Evolutionary conservation across 352 stramenopile species (phyloP), one percentile per base, ranked within the genome.

Genomic region (Globisporangium nagaii): DNA sequence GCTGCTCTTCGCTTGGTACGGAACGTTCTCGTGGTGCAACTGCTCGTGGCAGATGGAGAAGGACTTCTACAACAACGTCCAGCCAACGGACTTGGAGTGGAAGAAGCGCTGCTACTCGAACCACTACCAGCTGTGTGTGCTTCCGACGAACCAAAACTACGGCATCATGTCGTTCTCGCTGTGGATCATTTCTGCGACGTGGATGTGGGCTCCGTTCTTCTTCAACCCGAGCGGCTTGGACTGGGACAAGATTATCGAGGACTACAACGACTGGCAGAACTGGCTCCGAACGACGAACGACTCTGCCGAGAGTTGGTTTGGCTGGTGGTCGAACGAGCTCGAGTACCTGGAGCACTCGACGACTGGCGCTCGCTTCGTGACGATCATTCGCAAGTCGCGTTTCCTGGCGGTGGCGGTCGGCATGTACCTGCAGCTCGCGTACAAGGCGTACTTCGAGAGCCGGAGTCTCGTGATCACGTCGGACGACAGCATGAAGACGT

Each of bases 171-270:
- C 96, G 36, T 99, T 97, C 82, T 98, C 95, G 27, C 67, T 99
- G 42, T 92, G 81, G 65, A 88, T 99, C 35, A 97, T 98, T 49
- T 93, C 90, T 72, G 79, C 71, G 19, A 93, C 82, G 20, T 95
- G 82, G 82, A 79, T 93, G 68, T 93, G 82, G 82, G 79, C 76
- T 6, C 84, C 84, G 34, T 93, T 95, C 70, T 83, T 95, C 65
- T 95, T 99, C 68, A 99, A 99, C 66, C 96, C 96, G 22, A 94
- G 98, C 34, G 97, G 94, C 30, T 88, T 99, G 53, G 96, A 99
- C 58, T 99, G 96, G 95, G 91, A 97, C 70, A 96, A 98, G 67
- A 86, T 98, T 32, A 88, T 89, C 27, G 78, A 90, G 19, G 96
- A 99, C 75, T 98, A 90, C 68, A 88, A 84, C 48, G 80, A 93